Evolutionary conservation across 2,329 filamentous ascomycete species (phyloP).

Genomic region (Didymella arachidicola): DNA sequence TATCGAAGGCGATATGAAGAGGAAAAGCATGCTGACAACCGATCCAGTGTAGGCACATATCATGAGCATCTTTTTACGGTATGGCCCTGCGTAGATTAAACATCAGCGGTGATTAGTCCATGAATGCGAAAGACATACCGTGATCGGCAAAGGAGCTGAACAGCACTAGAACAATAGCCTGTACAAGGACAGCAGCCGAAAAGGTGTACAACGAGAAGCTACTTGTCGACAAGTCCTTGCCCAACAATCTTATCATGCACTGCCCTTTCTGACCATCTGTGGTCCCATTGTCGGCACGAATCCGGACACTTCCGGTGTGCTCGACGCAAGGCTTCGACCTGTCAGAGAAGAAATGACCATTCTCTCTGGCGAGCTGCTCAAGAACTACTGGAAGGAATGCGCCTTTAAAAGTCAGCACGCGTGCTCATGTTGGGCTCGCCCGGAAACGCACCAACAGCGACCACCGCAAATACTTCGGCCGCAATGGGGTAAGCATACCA

Average conservation of each 20-base stretch:
- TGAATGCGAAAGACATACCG: slow-evolving; percentile 59
- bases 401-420: slow-evolving; percentile 57
- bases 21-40: slow-evolving; percentile 79
- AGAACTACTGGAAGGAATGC: slow-evolving; percentile 93
- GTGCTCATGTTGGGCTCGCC: background rate
- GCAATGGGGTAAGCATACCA: slow-evolving; percentile 94
- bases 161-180: slow-evolving; percentile 87
- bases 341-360: slow-evolving; percentile 82
- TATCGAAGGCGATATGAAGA: slow-evolving; percentile 74
- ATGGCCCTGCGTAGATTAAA: slow-evolving; percentile 53
- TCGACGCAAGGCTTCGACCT: slow-evolving; percentile 74
- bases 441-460: slow-evolving; percentile 71
- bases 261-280: slow-evolving; percentile 55
- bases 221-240: slow-evolving; percentile 84
- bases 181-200: slow-evolving; percentile 83
- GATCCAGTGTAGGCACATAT: slow-evolving; percentile 81
- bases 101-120: background rate
- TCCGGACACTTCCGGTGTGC: slow-evolving; percentile 49
- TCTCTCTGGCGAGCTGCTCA: slow-evolving; percentile 88
- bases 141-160: slow-evolving; percentile 94
- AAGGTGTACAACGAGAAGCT: slow-evolving; percentile 98
- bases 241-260: slow-evolving; percentile 81
- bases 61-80: slow-evolving; percentile 84
- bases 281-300: slow-evolving; percentile 25
- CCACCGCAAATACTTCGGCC: slow-evolving; percentile 91